phyloP scores from a whole-genome alignment of 2,329 filamentous ascomycete genomes.

The Kalmusia sp. region DNA sequence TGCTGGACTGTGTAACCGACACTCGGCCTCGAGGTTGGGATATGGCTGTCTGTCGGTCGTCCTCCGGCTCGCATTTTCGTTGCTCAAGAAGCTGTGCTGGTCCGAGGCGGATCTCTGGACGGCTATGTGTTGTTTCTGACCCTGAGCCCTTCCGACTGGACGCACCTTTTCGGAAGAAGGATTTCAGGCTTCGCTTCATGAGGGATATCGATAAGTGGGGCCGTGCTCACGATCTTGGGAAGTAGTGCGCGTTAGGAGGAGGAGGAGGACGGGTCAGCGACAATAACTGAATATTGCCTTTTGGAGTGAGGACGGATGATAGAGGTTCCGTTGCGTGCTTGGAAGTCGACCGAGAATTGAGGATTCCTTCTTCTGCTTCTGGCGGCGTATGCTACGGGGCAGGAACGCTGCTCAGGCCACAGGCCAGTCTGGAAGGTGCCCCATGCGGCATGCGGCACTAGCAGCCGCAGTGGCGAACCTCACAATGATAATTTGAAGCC shows the following conservation, averaged over 20 bases:
- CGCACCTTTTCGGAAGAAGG: conserved; percentile 2
- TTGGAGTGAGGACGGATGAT: neutral
- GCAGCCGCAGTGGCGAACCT: neutral
- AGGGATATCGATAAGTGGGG: neutral
- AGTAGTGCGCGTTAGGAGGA: neutral
- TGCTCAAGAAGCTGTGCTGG: neutral
- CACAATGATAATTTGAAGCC: neutral
- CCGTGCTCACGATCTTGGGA: no score
- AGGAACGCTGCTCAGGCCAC: neutral
- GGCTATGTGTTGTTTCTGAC: neutral
- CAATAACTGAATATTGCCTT: neutral
- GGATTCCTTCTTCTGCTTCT: neutral
- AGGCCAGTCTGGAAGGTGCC: conserved; percentile 5
- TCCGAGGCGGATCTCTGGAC: conserved; percentile 1
- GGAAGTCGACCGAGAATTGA: neutral
- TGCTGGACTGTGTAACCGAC: neutral
- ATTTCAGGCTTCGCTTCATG: conserved; percentile 9
- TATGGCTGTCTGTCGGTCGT: neutral
- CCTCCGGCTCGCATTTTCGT: neutral
- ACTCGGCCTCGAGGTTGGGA: neutral
- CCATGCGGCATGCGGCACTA: neutral
- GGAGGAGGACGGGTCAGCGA: neutral
- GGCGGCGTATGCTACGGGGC: neutral
- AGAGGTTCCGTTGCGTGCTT: neutral
- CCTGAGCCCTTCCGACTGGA: neutral